Percentiles rank a stretch among this genome's conserved stretches.
Conservation (phyloP, 2,329 filamentous ascomycete genomes). For the Calonectria crousiana region DNA sequence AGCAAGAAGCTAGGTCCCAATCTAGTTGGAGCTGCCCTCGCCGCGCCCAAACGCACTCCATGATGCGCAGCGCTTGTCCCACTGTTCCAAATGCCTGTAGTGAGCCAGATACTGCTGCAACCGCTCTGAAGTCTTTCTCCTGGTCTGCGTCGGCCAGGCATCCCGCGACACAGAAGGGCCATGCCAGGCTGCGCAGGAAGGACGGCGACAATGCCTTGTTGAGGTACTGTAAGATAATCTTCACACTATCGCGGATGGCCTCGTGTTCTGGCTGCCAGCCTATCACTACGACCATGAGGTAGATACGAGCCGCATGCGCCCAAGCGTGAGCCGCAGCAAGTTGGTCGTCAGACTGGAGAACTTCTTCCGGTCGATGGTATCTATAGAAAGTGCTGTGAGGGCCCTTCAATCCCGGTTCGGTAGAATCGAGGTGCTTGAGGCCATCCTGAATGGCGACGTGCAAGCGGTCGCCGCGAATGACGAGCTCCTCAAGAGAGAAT, state of each 20-base stretch:
- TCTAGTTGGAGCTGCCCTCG: background rate
- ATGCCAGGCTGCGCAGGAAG: conserved; percentile 1
- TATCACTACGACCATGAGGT: background rate
- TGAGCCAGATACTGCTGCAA: background rate
- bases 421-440: background rate
- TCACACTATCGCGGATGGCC: background rate
- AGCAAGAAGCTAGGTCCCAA: conserved; percentile 48
- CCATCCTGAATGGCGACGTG: background rate
- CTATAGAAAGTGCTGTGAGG: background rate
- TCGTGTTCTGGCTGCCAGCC: conserved; percentile 5
- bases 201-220: background rate
- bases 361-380: background rate
- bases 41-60: conserved; percentile 10
- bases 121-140: background rate
- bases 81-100: conserved; percentile 12
- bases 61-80: conserved; percentile 8
- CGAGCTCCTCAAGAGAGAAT: background rate
- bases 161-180: conserved; percentile 25
- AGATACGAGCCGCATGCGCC: conserved; percentile 6
- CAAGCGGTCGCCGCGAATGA: background rate
- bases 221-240: background rate
- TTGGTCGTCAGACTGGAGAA: background rate
- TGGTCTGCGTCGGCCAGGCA: conserved; percentile 4
- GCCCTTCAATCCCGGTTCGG: background rate
- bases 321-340: conserved; percentile 10